phyloP scores from a whole-genome alignment of 1,284 basidiomycete species.

The Lignosus rhinocerotis region DNA sequence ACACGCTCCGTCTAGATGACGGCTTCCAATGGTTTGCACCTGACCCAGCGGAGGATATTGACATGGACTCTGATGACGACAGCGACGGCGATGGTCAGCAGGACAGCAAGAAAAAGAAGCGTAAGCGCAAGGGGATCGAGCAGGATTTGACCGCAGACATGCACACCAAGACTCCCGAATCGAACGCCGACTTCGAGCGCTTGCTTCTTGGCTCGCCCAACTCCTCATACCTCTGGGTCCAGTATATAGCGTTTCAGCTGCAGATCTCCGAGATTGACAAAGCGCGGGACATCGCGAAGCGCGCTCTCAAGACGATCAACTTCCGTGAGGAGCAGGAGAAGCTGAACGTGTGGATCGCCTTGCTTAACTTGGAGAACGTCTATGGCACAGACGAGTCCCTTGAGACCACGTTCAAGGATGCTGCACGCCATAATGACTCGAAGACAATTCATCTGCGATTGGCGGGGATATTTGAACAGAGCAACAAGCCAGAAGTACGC shows the following conservation, averaged over 20 bases:
- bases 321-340: conserved; percentile 98
- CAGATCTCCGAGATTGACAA: conserved; percentile 95
- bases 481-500: conserved; percentile 78
- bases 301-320: conserved; percentile 87
- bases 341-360: conserved; percentile 96
- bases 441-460: conserved; percentile 88
- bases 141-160: conserved; percentile 85
- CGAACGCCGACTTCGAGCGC: conserved; percentile 93
- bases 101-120: conserved; percentile 60
- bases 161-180: conserved; percentile 84
- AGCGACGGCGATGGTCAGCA: conserved; percentile 52
- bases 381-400: conserved; percentile 87
- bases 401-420: conserved; percentile 87
- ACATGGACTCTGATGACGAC: conserved; percentile 41
- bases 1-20: conserved; percentile 51
- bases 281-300: conserved; percentile 84
- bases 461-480: conserved; percentile 82
- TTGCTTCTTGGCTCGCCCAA: conserved; percentile 94
- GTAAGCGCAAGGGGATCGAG: conserved; percentile 70
- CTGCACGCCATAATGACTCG: conserved; percentile 87
- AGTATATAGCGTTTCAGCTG: conserved; percentile 98
- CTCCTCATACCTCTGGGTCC: conserved; percentile 98
- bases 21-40: conserved; percentile 72
- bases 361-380: conserved; percentile 93
- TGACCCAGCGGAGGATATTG: conserved; percentile 37